phyloP scores from a whole-genome alignment of 345 rosid species.

The Odontarrhena argentea region DNA sequence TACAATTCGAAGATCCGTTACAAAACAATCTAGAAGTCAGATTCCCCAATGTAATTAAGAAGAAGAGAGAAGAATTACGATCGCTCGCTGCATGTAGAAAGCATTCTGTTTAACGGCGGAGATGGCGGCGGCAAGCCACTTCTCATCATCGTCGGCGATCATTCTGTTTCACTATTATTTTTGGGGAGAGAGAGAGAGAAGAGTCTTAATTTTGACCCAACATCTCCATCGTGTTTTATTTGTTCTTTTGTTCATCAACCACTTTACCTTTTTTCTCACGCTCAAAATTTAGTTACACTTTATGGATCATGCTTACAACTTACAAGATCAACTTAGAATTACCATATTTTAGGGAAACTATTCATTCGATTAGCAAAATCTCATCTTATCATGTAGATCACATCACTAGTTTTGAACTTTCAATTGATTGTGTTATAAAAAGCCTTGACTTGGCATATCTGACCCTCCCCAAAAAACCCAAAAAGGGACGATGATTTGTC shows the following conservation, averaged over 20 bases:
- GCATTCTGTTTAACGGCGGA: constrained; percentile 96
- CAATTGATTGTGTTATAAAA: constrained; percentile 8
- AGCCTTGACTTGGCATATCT: neutral
- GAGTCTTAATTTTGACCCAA: constrained; percentile 31
- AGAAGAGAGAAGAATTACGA: constrained; percentile 52
- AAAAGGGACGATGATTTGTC: constrained; percentile 20
- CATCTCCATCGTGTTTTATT: constrained; percentile 7
- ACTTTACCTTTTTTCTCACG: constrained; percentile 13
- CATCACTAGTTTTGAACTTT: neutral
- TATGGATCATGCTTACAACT: neutral
- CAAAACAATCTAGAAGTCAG: constrained; percentile 31
- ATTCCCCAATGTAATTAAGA: constrained; percentile 14
- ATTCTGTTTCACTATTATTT: constrained; percentile 39
- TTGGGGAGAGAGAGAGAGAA: neutral
- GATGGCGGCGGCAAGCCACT: constrained; percentile 88
- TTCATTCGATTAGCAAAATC: neutral
- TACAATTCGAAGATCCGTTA: constrained; percentile 3
- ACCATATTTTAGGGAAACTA: too few relatives aligned
- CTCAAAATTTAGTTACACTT: constrained; percentile 1
- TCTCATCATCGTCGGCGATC: constrained; percentile 94
- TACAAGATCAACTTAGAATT: too few relatives aligned
- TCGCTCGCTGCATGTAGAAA: constrained; percentile 95
- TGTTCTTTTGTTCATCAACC: constrained; percentile 14
- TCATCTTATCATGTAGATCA: constrained; percentile 5
- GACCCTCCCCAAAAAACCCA: neutral